Conservation (phyloP, 306 rosid genomes). For the Castanopsis chinensis region DNA sequence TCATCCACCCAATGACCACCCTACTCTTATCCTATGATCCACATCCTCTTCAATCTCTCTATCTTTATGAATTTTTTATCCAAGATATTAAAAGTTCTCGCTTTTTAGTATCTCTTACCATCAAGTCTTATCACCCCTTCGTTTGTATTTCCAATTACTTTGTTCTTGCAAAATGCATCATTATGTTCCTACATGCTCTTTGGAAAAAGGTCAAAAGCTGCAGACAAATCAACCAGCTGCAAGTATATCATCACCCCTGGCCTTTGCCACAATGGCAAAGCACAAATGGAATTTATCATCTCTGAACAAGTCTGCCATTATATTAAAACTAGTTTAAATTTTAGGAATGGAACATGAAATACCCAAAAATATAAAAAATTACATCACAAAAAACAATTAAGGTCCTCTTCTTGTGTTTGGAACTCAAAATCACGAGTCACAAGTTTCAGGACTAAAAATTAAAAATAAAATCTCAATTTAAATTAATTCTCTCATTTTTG, state of each 20-base stretch:
- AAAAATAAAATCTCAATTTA: not conserved
- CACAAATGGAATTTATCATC: not conserved
- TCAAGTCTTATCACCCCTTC: no score
- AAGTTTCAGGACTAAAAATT: not conserved
- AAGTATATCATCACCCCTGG: not conserved
- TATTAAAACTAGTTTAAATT: not conserved
- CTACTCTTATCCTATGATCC: no score
- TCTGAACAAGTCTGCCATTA: not conserved
- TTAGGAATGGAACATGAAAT: not conserved
- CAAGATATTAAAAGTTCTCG: no score
- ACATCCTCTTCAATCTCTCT: no score
- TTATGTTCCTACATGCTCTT: not conserved
- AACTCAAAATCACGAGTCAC: not conserved
- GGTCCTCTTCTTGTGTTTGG: not conserved
- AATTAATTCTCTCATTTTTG: not conserved
- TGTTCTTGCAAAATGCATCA: not conserved
- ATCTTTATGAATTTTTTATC: no score
- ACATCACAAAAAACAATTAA: not conserved
- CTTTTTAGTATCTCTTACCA: no score
- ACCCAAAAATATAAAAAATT: not conserved
- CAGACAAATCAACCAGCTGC: not conserved
- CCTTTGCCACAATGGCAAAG: not conserved
- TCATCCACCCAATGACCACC: no score
- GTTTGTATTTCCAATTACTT: not conserved
- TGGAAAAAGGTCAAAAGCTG: not conserved